These are phyloP conservation scores for Daphne laureola DNA, from an alignment of 441 rosid genomes.

Conservation along the genomic window DNA sequence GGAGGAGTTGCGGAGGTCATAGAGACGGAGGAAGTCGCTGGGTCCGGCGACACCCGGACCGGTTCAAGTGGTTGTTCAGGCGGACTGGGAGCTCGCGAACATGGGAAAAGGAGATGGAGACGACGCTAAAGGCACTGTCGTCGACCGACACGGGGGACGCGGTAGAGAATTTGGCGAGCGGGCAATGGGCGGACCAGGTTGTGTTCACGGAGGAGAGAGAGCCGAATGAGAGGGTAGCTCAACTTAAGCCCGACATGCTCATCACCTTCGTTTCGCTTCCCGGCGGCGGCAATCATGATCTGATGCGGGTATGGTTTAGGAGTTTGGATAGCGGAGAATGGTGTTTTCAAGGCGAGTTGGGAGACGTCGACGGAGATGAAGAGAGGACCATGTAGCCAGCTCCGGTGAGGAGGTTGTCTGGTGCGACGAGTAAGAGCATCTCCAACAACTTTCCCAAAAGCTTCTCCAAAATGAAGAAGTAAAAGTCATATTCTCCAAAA, in stretches of 20 bases:
- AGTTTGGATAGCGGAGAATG: too few relatives aligned
- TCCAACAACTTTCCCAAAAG: too few relatives aligned
- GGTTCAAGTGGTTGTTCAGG: slow-evolving; percentile 55
- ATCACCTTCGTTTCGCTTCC: slow-evolving; percentile 20
- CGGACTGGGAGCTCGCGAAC: slow-evolving; percentile 27
- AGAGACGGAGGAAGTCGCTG: too few relatives aligned
- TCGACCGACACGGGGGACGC: slow-evolving; percentile 96
- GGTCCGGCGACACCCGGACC: too few relatives aligned
- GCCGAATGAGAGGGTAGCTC: slow-evolving; percentile 95
- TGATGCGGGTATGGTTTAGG: slow-evolving; percentile 17
- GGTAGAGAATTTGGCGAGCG: slow-evolving; percentile 69
- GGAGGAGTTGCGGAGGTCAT: too few relatives aligned
- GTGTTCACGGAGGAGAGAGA: slow-evolving; percentile 78
- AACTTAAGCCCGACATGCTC: slow-evolving; percentile 31
- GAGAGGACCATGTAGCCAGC: too few relatives aligned
- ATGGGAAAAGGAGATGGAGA: slow-evolving; percentile 95
- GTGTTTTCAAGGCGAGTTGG: too few relatives aligned
- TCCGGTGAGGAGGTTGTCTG: too few relatives aligned
- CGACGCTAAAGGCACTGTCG: slow-evolving; percentile 86
- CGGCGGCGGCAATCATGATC: slow-evolving; percentile 18
- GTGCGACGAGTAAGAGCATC: too few relatives aligned
- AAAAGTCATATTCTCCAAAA: too few relatives aligned
- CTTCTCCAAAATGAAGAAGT: too few relatives aligned
- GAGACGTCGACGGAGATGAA: too few relatives aligned
- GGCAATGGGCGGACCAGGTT: slow-evolving; percentile 69